A percentile compares a stretch with the other conserved stretches of the same genome.
phyloP scores from a whole-genome alignment of 495 filamentous ascomycete genomes.

The Hyaloscypha variabilis region DNA sequence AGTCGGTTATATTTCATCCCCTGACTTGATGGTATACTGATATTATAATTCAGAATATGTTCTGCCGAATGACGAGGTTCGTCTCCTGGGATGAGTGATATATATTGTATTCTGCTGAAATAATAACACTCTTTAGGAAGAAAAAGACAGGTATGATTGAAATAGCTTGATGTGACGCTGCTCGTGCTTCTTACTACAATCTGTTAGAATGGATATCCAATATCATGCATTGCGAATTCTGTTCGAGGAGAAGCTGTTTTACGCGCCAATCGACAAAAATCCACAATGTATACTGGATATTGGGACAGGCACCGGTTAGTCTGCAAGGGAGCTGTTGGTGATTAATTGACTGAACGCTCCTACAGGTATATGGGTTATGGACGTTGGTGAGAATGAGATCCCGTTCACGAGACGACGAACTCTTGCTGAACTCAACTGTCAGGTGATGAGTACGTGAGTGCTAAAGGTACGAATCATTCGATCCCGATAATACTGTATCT shows the following conservation, averaged over 20 bases:
- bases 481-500: neutral
- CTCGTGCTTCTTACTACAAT: neutral
- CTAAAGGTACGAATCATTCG: neutral
- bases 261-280: neutral
- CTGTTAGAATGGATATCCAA: neutral
- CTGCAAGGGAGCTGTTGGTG: neutral
- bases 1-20: neutral
- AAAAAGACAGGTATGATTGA: neutral
- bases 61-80: neutral
- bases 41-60: neutral
- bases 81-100: neutral
- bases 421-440: neutral
- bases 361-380: neutral
- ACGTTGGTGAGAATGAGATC: neutral
- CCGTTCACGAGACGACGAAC: neutral
- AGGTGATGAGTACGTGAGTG: neutral
- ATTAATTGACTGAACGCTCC: neutral
- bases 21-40: neutral
- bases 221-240: conserved; percentile 1
- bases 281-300: neutral
- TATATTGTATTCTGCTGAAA: neutral
- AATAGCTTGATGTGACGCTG: neutral
- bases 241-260: neutral
- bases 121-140: neutral
- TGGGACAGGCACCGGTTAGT: neutral